Evolutionary conservation across 2,329 filamentous ascomycete species (phyloP), one percentile per base, ranked within the genome.

Genomic region (Talaromyces piceae): DNA sequence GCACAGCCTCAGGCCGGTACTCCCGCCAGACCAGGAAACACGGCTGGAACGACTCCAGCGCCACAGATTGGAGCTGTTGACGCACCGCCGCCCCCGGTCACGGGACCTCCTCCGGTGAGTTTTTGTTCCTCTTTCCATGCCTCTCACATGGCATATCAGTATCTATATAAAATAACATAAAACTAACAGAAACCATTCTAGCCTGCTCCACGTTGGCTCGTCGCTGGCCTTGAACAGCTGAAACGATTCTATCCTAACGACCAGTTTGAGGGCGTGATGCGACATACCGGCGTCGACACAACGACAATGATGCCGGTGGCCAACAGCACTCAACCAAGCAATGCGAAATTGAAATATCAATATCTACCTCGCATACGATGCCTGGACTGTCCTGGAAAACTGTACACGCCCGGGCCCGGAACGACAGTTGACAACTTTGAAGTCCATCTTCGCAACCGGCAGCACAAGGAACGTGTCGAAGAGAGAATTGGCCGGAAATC

Each of bases 281-380:
- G 90, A 54, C 91, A 94, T 69, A 88, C 83, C 22, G 84, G 87
- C 53, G 80, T 95, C 56, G 86, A 95, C 66, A 80, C 79, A 9
- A 75, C 80, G 45, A 91, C 87, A 2, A 81, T 86, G 54, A 71
- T 79, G 18, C 81, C 83, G 20, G 77, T 87, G 47, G 74, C 82
- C 31, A 71, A 73, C 25, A 70, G 75, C 65, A 77, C 67, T 54
- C 68, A 63, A 41, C 73, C 77, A 13, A 72, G 78, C 79, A 49
- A 74, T 77, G 54, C 80, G 47, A 70, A 86, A 55, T 75, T 88
- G 55, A 87, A 86, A 61, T 88, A 86, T 59, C 87, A 87, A 70
- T 97, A 86, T 70, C 76, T 95, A 46, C 93, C 93, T 7, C 80
- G 93, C 47, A 96, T 98, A 57, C 80, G 88, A 53, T 98, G 93